Conservation (phyloP, 257 asterid genomes). For the Nicotiana noctiflora region DNA sequence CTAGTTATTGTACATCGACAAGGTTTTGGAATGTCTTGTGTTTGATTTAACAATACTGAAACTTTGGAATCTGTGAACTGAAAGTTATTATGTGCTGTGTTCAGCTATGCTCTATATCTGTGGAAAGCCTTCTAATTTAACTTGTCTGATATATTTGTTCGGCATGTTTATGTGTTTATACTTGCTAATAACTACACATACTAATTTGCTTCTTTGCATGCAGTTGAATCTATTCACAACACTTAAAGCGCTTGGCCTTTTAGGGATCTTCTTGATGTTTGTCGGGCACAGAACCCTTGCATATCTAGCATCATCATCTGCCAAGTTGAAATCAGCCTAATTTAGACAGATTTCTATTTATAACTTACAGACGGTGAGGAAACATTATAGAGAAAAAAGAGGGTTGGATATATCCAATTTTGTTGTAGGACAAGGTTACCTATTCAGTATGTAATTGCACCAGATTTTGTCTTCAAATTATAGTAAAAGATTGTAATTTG, state of each 20-base stretch:
- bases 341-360: neutral
- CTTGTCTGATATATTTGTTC: neutral
- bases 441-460: neutral
- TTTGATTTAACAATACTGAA: neutral
- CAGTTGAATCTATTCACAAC: conserved; percentile 95
- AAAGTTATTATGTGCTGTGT: neutral
- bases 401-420: conserved; percentile 6
- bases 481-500: neutral
- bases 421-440: neutral
- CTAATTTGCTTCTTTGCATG: conserved; percentile 10
- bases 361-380: neutral
- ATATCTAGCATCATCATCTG: conserved; percentile 64
- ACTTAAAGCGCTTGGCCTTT: conserved; percentile 72
- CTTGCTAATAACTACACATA: neutral
- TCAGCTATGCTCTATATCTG: neutral
- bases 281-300: conserved; percentile 90
- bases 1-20: neutral
- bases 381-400: neutral
- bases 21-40: neutral
- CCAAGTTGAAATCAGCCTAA: conserved; percentile 85
- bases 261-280: conserved; percentile 82
- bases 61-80: neutral
- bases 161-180: neutral
- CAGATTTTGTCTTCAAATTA: conserved; percentile 2
- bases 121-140: neutral